Evolutionary conservation across 352 stramenopile species (phyloP).

Genomic region (Pythium sukuiense): DNA sequence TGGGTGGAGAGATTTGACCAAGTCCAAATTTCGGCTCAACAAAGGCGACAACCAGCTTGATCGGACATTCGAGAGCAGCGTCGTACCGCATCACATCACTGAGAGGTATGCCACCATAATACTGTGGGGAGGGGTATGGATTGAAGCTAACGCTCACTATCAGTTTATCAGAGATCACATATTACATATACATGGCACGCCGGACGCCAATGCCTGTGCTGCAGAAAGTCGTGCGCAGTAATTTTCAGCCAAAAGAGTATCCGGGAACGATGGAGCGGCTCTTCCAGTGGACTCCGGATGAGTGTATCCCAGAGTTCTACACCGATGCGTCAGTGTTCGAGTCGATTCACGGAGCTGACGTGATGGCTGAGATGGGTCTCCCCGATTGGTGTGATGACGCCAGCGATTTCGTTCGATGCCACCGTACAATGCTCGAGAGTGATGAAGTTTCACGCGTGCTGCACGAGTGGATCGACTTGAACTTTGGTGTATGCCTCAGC

Average conservation of each 20-base stretch:
- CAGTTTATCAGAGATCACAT: slow-evolving; percentile 93
- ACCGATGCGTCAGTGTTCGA: slow-evolving; percentile 83
- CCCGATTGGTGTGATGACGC: slow-evolving; percentile 74
- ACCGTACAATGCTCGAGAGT: slow-evolving; percentile 92
- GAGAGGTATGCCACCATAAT: slow-evolving; percentile 66
- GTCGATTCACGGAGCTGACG: slow-evolving; percentile 65
- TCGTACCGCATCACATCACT: slow-evolving; percentile 92
- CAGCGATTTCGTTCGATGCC: slow-evolving; percentile 83
- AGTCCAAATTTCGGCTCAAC: slow-evolving; percentile 94
- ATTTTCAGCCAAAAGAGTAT: slow-evolving; percentile 95
- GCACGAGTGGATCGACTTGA: slow-evolving; percentile 96
- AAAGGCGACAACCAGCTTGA: slow-evolving; percentile 95
- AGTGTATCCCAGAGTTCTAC: slow-evolving; percentile 96
- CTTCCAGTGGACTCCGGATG: slow-evolving; percentile 95
- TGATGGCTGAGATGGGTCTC: slow-evolving; percentile 71
- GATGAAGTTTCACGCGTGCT: slow-evolving; percentile 81
- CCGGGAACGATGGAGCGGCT: slow-evolving; percentile 87
- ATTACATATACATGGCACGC: slow-evolving; percentile 95
- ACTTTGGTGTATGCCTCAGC: slow-evolving; percentile 89
- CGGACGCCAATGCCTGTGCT: slow-evolving; percentile 87
- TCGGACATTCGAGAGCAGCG: slow-evolving; percentile 85
- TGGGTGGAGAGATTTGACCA: slow-evolving; percentile 88
- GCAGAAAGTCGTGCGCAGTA: slow-evolving; percentile 81
- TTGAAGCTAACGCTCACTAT: not conserved
- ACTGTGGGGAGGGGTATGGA: not conserved